Percentiles rank a stretch among this genome's conserved stretches.
phyloP scores from a whole-genome alignment of 2,329 filamentous ascomycete species.

The Penicillium vulpinum region DNA sequence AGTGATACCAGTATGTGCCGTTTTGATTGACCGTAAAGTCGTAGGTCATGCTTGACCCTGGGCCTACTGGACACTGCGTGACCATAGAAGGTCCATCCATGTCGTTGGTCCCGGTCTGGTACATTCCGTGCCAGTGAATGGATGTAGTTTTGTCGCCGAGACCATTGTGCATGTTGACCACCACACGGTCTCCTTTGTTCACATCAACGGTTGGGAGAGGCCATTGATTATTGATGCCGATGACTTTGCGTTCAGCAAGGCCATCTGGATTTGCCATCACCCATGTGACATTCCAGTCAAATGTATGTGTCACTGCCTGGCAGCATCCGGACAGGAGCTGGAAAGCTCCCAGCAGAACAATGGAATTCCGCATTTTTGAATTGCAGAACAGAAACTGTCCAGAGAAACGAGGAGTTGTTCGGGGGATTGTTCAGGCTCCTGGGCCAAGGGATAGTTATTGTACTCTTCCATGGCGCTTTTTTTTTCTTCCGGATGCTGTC shows the following conservation, averaged over 20 bases:
- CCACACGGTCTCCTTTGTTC: slow-evolving; percentile 70
- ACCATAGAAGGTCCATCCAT: slow-evolving; percentile 73
- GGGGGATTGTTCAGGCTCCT: not conserved
- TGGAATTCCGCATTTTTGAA: not conserved
- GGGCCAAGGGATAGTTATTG: not conserved
- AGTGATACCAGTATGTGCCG: slow-evolving; percentile 67
- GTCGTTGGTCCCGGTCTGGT: slow-evolving; percentile 70
- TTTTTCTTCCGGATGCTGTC: not conserved
- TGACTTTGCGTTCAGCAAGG: slow-evolving; percentile 52
- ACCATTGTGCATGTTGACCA: slow-evolving; percentile 68
- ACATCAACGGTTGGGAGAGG: slow-evolving; percentile 71
- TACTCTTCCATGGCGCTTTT: not conserved
- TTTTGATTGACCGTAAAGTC: slow-evolving; percentile 62
- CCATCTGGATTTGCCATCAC: slow-evolving; percentile 58
- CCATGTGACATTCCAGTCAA: slow-evolving; percentile 58
- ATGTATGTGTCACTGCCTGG: slow-evolving; percentile 15
- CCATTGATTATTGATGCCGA: slow-evolving; percentile 73
- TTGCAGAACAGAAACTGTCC: not conserved
- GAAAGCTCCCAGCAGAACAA: not conserved
- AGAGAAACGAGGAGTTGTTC: not conserved
- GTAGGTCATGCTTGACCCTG: slow-evolving; percentile 56
- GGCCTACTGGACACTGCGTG: slow-evolving; percentile 50
- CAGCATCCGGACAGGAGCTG: not conserved
- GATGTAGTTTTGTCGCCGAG: slow-evolving; percentile 64
- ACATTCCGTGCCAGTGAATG: slow-evolving; percentile 77